Percentiles rank a stretch among this genome's conserved stretches.
Evolutionary conservation across 1,284 basidiomycete genomes (phyloP).

Genomic region (Rhizoctonia solani): DNA sequence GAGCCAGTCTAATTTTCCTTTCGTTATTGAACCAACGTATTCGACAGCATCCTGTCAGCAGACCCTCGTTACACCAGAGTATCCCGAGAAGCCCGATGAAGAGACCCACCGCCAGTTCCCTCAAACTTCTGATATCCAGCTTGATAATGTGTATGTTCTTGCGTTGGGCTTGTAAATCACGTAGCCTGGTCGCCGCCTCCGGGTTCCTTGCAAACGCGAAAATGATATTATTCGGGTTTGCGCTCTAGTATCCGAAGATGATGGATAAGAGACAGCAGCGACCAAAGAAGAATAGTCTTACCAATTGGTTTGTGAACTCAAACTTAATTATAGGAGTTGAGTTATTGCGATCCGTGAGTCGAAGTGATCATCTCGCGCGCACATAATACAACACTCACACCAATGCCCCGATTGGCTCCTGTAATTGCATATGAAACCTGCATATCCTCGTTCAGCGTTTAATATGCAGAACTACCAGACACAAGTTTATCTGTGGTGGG

Average conservation of each 20-base stretch:
- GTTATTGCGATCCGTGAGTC: no score
- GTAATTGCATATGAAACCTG: conserved; percentile 43
- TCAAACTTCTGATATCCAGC: conserved; percentile 45
- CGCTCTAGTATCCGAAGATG: conserved; percentile 8
- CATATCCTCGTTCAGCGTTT: not conserved
- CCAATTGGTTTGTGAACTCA: conserved; percentile 47
- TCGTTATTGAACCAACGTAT: conserved; percentile 43
- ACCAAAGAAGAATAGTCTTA: not conserved
- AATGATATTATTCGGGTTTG: conserved; percentile 42
- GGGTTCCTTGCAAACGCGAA: conserved; percentile 47
- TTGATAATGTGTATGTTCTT: conserved; percentile 45
- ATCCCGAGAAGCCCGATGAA: not conserved
- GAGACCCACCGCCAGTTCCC: conserved; percentile 42
- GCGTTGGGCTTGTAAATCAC: conserved; percentile 35
- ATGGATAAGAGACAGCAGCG: not conserved
- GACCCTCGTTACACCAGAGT: not conserved
- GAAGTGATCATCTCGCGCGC: no score
- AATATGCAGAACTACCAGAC: no score
- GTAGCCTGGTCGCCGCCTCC: conserved; percentile 40
- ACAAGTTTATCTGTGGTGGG: no score
- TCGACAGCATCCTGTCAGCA: conserved; percentile 36
- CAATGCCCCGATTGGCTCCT: conserved; percentile 46
- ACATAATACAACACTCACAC: conserved; percentile 41
- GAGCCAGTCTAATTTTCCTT: conserved; percentile 47
- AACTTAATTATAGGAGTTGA: no score